phyloP scores from a whole-genome alignment of 768 basidiomycete genomes.

The Suillus subalutaceus region DNA sequence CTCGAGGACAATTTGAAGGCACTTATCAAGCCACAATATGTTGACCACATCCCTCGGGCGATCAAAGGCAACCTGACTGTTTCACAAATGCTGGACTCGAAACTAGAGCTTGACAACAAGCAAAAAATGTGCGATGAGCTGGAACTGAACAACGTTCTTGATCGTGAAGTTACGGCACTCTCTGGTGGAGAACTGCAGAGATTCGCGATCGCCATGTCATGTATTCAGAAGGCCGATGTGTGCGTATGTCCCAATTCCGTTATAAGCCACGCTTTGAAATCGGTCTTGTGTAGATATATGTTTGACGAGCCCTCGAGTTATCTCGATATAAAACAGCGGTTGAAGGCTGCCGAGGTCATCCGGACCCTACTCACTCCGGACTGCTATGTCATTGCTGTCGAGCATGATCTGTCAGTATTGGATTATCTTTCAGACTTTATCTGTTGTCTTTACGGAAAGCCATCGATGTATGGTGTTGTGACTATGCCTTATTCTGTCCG shows the following conservation, averaged over 20 bases:
- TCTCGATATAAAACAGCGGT: conserved; percentile 93
- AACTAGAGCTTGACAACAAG: conserved; percentile 89
- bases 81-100: conserved; percentile 87
- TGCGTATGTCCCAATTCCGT: conserved; percentile 43
- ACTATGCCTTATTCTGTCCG: conserved; percentile 98
- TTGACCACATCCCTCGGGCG: conserved; percentile 96
- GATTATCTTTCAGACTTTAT: conserved; percentile 99
- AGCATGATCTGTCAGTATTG: conserved; percentile 97
- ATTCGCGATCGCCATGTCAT: conserved; percentile 98
- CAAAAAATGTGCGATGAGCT: conserved; percentile 83
- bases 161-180: conserved; percentile 82
- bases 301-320: conserved; percentile 99
- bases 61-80: conserved; percentile 92
- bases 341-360: conserved; percentile 94
- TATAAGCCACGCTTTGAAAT: conserved; percentile 12
- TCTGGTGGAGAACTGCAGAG: conserved; percentile 98
- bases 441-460: conserved; percentile 97
- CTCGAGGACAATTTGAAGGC: conserved; percentile 98
- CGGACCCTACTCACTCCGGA: conserved; percentile 80
- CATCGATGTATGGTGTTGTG: conserved; percentile 97
- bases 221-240: conserved; percentile 95
- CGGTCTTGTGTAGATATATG: conserved; percentile 72
- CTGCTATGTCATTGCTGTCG: conserved; percentile 95
- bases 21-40: conserved; percentile 99
- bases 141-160: conserved; percentile 84